These are phyloP conservation scores for Penstemon newberryi DNA, from an alignment of 257 asterid species.

Conservation along the genomic window DNA sequence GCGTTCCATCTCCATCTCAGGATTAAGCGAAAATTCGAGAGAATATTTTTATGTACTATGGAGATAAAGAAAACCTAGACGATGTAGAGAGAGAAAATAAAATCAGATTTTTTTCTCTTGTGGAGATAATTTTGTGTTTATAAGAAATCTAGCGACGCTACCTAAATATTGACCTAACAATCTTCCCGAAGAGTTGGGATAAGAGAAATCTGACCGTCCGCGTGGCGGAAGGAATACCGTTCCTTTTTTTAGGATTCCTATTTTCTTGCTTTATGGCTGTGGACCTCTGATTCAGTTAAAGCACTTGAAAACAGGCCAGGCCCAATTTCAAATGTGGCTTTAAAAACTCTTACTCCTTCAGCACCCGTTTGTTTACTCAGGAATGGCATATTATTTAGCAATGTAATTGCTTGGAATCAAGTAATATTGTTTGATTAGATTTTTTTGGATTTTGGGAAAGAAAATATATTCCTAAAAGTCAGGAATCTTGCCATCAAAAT, in stretches of 20 bases:
- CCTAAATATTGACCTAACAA: slow-evolving; percentile 40
- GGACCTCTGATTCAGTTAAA: too few relatives aligned
- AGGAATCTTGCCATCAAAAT: too few relatives aligned
- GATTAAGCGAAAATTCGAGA: slow-evolving; percentile 26
- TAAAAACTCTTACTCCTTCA: too few relatives aligned
- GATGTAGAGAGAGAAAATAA: too few relatives aligned
- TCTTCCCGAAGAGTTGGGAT: slow-evolving; percentile 28
- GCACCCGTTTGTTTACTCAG: too few relatives aligned
- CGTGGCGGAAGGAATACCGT: slow-evolving; percentile 37
- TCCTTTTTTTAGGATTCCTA: slow-evolving; percentile 35
- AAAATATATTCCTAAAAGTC: too few relatives aligned
- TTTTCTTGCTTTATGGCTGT: background rate
- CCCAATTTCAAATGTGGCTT: too few relatives aligned
- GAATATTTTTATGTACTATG: slow-evolving; percentile 2
- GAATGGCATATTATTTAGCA: too few relatives aligned
- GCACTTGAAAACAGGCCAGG: too few relatives aligned
- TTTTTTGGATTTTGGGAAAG: too few relatives aligned
- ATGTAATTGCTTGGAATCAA: too few relatives aligned
- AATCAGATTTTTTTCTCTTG: background rate
- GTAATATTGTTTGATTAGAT: too few relatives aligned
- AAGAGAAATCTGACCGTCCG: slow-evolving; percentile 41
- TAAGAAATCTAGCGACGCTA: background rate
- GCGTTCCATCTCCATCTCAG: slow-evolving; percentile 86
- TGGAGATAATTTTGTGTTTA: background rate
- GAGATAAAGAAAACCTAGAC: slow-evolving; percentile 8